Conservation (phyloP, 352 stramenopile genomes). For the Globisporangium carolinianum region DNA sequence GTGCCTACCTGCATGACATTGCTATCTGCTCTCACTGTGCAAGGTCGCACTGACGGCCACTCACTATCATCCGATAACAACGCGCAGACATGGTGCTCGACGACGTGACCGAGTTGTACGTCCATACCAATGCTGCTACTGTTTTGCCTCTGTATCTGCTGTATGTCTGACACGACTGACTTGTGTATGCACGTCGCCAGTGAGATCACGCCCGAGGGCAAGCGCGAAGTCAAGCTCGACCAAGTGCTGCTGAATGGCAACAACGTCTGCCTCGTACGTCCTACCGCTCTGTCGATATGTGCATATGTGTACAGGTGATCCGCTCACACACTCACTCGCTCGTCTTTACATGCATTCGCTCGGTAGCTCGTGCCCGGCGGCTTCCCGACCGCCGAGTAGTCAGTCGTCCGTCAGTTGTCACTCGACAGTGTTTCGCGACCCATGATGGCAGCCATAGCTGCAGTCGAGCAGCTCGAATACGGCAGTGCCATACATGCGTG, state of each 20-base stretch:
- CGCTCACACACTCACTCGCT: neutral
- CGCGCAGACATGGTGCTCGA: constrained; percentile 88
- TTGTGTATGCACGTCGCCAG: constrained; percentile 19
- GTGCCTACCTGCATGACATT: neutral
- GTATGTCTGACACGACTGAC: neutral
- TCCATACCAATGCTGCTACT: constrained; percentile 2
- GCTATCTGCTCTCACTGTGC: too few relatives aligned
- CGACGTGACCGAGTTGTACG: constrained; percentile 93
- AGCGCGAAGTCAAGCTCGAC: constrained; percentile 83
- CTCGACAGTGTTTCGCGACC: too few relatives aligned
- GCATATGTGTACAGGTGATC: neutral
- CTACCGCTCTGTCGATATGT: neutral
- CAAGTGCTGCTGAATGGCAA: constrained; percentile 99
- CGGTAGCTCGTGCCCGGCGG: constrained; percentile 73
- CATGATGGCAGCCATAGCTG: too few relatives aligned
- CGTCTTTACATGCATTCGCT: neutral
- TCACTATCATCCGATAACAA: too few relatives aligned
- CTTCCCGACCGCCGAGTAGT: constrained; percentile 25
- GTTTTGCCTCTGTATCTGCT: constrained; percentile 1
- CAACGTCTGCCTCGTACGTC: constrained; percentile 91
- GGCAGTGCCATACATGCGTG: too few relatives aligned
- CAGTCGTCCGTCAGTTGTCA: neutral
- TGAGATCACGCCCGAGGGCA: constrained; percentile 83
- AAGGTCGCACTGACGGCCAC: too few relatives aligned
- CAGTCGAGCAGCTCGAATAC: neutral